Base-by-base conservation (phyloP, 345 rosid genomes). In the Mallotus nudiflorus region DNA sequence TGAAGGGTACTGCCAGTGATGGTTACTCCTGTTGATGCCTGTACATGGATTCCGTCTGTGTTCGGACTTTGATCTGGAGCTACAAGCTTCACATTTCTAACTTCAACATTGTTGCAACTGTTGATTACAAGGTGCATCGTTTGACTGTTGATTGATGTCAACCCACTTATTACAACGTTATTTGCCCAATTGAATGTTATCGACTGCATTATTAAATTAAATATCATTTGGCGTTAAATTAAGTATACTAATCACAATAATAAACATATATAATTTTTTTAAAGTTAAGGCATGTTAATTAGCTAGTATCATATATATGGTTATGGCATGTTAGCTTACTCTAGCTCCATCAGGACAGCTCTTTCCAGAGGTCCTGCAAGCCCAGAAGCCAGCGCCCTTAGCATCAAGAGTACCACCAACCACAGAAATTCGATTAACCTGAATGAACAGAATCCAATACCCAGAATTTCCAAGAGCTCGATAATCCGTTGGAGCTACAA, bases 11-110 rank as follows among this genome's bases (percentile, higher is more conserved):
- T 27, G 18, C 73, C 70, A 0, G 45, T 62, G 71, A 83, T 74
- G 49, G 82, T 65, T 9, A 82, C 73, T 22, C 81, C 73, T 0
- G 40, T 70, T 2, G 87, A 80, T 1, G 57, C 46, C 14, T 80
- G 78, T 14, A 86, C 62, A 20, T 83, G 89, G 46, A 86, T 80
- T 18, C 89, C 89, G 8, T 86, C 87, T 0, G 87, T 83, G 80
- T 86, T 86, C 11, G 83, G 87, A 35, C 89, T 83, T 6, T 62
- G 22, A 3, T 6, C 68, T 0, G 87, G 87, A 16, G 89, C 85
- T 12, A 9, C 25, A 1, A 58, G 22, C 69, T 68, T 76, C 64
- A 82, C 69, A 42, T 78, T 82, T 9, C 50, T 48, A 16, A 83
- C 62, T 9, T 29, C 9, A 0, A 67, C 71, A 35, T 82, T 69